These are phyloP conservation scores for Monosporascus sp. DNA, from an alignment of 2,329 filamentous ascomycete species.

Conservation along the genomic window DNA sequence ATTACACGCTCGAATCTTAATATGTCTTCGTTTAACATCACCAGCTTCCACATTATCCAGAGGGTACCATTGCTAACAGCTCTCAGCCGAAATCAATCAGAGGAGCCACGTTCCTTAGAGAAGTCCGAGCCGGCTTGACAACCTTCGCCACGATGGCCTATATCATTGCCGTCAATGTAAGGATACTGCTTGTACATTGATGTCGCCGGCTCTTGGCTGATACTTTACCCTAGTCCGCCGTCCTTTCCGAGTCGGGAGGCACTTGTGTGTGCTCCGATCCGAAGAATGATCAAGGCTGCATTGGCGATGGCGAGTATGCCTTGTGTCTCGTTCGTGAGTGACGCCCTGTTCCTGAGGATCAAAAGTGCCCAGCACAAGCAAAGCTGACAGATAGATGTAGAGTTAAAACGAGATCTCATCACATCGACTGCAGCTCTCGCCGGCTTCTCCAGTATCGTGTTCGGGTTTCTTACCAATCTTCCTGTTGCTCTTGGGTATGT, in stretches of 20 bases:
- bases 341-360: not conserved
- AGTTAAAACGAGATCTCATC: constrained; percentile 70
- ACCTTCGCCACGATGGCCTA: constrained; percentile 82
- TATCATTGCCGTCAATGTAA: constrained; percentile 70
- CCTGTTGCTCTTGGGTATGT: constrained; percentile 70
- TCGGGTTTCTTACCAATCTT: constrained; percentile 78
- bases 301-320: constrained; percentile 38
- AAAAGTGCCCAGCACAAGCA: not conserved
- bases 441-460: constrained; percentile 68
- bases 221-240: constrained; percentile 48
- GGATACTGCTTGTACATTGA: constrained; percentile 11
- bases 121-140: constrained; percentile 73
- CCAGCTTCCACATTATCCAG: not conserved
- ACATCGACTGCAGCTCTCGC: constrained; percentile 79
- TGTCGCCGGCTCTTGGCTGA: not conserved
- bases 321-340: constrained; percentile 43
- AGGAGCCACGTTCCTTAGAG: constrained; percentile 67
- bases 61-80: constrained; percentile 10
- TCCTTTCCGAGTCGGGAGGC: constrained; percentile 71
- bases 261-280: constrained; percentile 60
- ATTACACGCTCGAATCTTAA: not conserved
- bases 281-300: constrained; percentile 41
- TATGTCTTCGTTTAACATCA: not conserved
- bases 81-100: constrained; percentile 60
- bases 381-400: constrained; percentile 25